Conservation (phyloP, 2,329 filamentous ascomycete genomes). For the Epichloe coenophiala region DNA sequence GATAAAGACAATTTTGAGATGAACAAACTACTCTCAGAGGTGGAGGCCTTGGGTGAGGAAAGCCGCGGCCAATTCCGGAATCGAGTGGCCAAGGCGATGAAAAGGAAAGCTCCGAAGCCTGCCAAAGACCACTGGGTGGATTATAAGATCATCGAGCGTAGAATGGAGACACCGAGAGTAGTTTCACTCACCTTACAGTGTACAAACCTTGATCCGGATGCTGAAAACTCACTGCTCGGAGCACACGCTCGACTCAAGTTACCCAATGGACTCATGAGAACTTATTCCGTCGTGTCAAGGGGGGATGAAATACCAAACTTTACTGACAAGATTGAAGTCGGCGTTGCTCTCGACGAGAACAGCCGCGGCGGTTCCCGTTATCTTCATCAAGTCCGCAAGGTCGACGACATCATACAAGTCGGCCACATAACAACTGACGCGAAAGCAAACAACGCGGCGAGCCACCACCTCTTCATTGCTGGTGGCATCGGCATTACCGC, state of each 20-base stretch:
- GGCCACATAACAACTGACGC: conserved; percentile 37
- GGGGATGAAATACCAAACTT: conserved; percentile 4
- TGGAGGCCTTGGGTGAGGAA: conserved; percentile 37
- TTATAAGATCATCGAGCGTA: conserved; percentile 36
- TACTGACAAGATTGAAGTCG: conserved; percentile 41
- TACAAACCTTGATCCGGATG: conserved; percentile 19
- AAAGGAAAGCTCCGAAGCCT: conserved; percentile 12
- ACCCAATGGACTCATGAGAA: conserved; percentile 39
- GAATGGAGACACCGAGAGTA: conserved; percentile 34
- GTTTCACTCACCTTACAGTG: conserved; percentile 39
- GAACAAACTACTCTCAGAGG: conserved; percentile 36
- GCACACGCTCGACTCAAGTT: conserved; percentile 44
- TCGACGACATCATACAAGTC: conserved; percentile 37
- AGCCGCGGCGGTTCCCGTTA: conserved; percentile 49
- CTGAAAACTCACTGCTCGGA: conserved; percentile 26
- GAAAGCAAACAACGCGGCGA: conserved; percentile 30
- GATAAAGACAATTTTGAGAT: conserved; percentile 36
- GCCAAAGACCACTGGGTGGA: conserved; percentile 26
- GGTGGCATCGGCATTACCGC: conserved; percentile 56
- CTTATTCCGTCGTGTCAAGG: conserved; percentile 44
- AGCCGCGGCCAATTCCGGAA: conserved; percentile 32
- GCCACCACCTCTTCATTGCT: conserved; percentile 48
- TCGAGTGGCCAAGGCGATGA: conserved; percentile 34
- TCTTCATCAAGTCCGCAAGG: conserved; percentile 34
- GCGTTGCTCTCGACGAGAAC: conserved; percentile 38